phyloP scores from a whole-genome alignment of 306 rosid species.

The Rosa persica region DNA sequence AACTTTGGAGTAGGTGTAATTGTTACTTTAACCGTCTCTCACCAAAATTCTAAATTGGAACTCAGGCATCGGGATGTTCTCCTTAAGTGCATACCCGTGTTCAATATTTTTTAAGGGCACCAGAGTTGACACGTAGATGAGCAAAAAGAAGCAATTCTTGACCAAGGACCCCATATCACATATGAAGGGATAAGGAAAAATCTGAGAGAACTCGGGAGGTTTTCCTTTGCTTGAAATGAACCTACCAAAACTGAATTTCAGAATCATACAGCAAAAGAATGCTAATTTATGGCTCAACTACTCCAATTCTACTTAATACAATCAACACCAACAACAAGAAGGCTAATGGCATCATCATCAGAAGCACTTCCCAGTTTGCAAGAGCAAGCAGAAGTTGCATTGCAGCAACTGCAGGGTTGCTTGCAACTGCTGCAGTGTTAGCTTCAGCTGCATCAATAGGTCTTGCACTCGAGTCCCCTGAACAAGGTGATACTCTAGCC shows the following conservation, averaged over 20 bases:
- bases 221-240: neutral
- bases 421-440: slow-evolving; percentile 45
- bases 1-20: neutral
- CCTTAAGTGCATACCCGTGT: neutral
- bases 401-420: slow-evolving; percentile 34
- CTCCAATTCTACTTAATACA: slow-evolving; percentile 12
- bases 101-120: neutral
- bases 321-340: slow-evolving; percentile 1
- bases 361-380: neutral
- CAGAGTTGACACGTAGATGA: slow-evolving; percentile 7
- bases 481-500: slow-evolving; percentile 51
- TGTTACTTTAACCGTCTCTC: neutral
- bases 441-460: slow-evolving; percentile 33
- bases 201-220: slow-evolving; percentile 5
- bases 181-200: slow-evolving; percentile 17
- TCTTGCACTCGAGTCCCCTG: slow-evolving; percentile 27
- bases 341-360: slow-evolving; percentile 11
- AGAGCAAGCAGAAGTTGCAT: slow-evolving; percentile 27
- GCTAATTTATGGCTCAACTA: slow-evolving; percentile 35
- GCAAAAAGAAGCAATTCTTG: neutral
- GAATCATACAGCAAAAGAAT: slow-evolving; percentile 7
- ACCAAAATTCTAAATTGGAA: neutral
- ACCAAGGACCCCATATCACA: slow-evolving; percentile 17
- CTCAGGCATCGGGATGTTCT: neutral
- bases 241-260: neutral